Conservation (phyloP, 768 basidiomycete genomes). For the Trametes gibbosa region DNA sequence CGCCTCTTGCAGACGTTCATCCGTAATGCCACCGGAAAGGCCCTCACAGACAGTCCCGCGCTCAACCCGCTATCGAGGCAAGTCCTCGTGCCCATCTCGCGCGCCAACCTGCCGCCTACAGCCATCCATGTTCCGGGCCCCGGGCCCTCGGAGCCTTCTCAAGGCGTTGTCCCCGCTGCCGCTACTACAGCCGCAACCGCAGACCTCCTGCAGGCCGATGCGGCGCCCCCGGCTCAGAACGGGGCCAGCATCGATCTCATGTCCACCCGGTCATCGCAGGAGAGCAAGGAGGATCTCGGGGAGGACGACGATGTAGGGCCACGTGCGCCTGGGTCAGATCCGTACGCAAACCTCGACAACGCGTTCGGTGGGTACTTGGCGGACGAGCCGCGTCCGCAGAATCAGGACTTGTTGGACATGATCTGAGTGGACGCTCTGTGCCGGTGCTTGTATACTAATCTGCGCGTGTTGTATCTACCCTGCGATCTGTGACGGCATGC, state of each 20-base stretch:
- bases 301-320: conserved; percentile 40
- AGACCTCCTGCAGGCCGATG: conserved; percentile 23
- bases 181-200: conserved; percentile 24
- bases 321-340: conserved; percentile 45
- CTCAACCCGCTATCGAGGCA: conserved; percentile 79
- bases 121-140: conserved; percentile 58
- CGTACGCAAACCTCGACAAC: conserved; percentile 79
- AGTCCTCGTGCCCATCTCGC: conserved; percentile 61
- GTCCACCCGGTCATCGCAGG: conserved; percentile 17
- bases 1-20: conserved; percentile 74
- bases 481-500: too few species aligned
- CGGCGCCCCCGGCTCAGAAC: not conserved
- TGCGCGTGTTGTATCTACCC: conserved; percentile 7
- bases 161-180: conserved; percentile 9
- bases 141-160: conserved; percentile 51
- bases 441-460: conserved; percentile 15
- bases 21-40: conserved; percentile 80
- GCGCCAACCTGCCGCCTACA: conserved; percentile 40
- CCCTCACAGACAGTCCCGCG: conserved; percentile 84
- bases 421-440: conserved; percentile 7
- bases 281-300: conserved; percentile 28
- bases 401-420: conserved; percentile 56
- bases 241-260: conserved; percentile 15
- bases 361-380: conserved; percentile 73
- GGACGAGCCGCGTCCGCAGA: conserved; percentile 69